Conservation (phyloP, 768 basidiomycete species). For the Tephrocybe rancida region DNA sequence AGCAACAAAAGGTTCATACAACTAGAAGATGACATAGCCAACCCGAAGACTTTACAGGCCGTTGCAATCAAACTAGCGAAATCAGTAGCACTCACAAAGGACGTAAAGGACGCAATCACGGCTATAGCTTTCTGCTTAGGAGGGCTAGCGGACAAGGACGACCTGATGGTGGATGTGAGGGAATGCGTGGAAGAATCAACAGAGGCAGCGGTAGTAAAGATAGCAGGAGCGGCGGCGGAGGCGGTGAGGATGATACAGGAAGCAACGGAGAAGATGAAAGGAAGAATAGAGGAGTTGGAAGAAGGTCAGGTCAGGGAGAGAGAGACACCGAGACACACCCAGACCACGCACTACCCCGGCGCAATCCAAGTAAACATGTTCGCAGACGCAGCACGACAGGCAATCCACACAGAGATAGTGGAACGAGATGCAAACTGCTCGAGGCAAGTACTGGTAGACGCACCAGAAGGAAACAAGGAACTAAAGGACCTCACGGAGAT, state of each 20-base stretch:
- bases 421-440: background rate
- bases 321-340: too few species aligned
- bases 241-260: background rate
- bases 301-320: background rate
- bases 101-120: too few species aligned
- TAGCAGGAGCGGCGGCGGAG: background rate
- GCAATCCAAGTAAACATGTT: background rate
- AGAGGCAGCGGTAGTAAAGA: background rate
- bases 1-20: too few species aligned
- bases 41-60: too few species aligned
- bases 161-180: background rate
- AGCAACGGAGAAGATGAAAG: background rate
- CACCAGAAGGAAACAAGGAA: background rate
- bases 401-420: background rate
- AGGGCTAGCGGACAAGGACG: too few species aligned
- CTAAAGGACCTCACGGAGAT: background rate
- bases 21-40: too few species aligned
- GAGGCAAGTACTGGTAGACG: background rate
- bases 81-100: too few species aligned
- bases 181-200: background rate
- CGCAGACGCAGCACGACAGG: background rate
- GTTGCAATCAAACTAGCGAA: too few species aligned
- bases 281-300: background rate
- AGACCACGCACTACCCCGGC: background rate
- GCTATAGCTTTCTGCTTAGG: too few species aligned